phyloP scores from a whole-genome alignment of 1,284 basidiomycete genomes.

The Polyporus tsugae region DNA sequence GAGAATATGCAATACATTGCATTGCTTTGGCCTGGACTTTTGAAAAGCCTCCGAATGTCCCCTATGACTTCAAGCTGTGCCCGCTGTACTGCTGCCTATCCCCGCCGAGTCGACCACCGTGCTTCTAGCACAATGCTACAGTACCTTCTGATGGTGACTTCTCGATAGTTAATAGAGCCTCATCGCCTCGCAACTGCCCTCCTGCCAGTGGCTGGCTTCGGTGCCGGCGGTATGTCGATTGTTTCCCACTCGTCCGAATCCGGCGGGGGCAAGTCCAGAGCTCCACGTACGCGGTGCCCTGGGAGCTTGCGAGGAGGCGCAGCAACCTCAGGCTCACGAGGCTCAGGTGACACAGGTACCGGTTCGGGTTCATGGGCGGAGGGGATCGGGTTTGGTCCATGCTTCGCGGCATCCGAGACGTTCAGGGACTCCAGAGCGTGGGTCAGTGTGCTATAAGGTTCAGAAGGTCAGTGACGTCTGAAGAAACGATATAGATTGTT shows the following conservation, averaged over 20 bases:
- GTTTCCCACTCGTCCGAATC: slow-evolving; percentile 58
- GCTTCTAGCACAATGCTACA: background rate
- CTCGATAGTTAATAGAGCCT: background rate
- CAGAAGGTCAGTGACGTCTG: background rate
- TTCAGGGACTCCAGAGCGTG: slow-evolving; percentile 36
- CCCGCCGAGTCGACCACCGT: background rate
- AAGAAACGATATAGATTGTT: slow-evolving; percentile 1
- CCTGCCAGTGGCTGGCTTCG: slow-evolving; percentile 25
- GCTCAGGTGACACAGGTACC: background rate
- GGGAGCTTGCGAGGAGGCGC: background rate
- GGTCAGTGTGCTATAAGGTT: slow-evolving; percentile 33
- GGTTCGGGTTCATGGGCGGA: background rate
- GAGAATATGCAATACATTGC: background rate
- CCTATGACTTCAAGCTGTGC: background rate
- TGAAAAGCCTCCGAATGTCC: background rate
- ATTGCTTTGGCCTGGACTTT: background rate
- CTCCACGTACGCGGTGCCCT: slow-evolving; percentile 14
- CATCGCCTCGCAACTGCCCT: slow-evolving; percentile 6
- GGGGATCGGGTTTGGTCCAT: background rate
- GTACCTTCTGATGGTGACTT: background rate
- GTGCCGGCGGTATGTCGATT: slow-evolving; percentile 51
- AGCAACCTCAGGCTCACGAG: too few relatives aligned
- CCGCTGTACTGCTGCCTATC: background rate
- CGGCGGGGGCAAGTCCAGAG: slow-evolving; percentile 52
- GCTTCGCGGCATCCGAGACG: slow-evolving; percentile 25